Percentiles rank a stretch among this genome's conserved stretches.
These are phyloP conservation scores for Phytophthora boehmeriae DNA, from an alignment of 352 stramenopile genomes.

Conservation along the genomic window DNA sequence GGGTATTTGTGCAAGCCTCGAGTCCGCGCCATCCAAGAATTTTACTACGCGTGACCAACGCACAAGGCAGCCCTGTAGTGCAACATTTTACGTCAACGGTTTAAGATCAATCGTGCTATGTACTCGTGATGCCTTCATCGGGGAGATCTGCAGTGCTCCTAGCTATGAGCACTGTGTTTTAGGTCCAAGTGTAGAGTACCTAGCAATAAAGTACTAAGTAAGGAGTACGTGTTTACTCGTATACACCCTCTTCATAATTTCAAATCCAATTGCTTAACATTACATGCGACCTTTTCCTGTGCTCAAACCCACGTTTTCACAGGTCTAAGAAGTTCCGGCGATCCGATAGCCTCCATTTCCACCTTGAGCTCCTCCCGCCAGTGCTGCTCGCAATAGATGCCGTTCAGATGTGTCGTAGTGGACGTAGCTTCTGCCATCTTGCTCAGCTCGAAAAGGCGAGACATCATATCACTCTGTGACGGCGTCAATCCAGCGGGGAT, in stretches of 20 bases:
- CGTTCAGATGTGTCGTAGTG: slow-evolving; percentile 52
- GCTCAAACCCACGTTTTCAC: slow-evolving; percentile 24
- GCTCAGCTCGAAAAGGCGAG: slow-evolving; percentile 51
- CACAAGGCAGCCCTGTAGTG: too few species aligned
- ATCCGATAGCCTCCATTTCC: slow-evolving; percentile 28
- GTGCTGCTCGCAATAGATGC: slow-evolving; percentile 46
- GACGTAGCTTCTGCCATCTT: slow-evolving; percentile 58
- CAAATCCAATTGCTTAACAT: slow-evolving; percentile 21
- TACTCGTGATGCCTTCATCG: too few species aligned
- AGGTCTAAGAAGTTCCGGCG: slow-evolving; percentile 12
- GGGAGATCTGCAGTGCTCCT: too few species aligned
- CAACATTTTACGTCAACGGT: too few species aligned
- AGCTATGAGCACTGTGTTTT: too few species aligned
- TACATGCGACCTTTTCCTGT: slow-evolving; percentile 6
- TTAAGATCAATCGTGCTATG: too few species aligned
- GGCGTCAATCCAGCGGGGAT: slow-evolving; percentile 16
- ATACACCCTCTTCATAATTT: slow-evolving; percentile 25
- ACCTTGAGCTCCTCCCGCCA: slow-evolving; percentile 35
- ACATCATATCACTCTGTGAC: slow-evolving; percentile 28
- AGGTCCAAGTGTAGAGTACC: too few species aligned
- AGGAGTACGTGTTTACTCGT: slow-evolving; percentile 19
- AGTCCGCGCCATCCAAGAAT: too few species aligned
- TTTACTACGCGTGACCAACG: too few species aligned
- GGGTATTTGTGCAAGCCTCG: too few species aligned
- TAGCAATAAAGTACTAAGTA: too few species aligned